Base-by-base conservation (phyloP, 768 basidiomycete species). In the Hygrophorus pudorinus region DNA sequence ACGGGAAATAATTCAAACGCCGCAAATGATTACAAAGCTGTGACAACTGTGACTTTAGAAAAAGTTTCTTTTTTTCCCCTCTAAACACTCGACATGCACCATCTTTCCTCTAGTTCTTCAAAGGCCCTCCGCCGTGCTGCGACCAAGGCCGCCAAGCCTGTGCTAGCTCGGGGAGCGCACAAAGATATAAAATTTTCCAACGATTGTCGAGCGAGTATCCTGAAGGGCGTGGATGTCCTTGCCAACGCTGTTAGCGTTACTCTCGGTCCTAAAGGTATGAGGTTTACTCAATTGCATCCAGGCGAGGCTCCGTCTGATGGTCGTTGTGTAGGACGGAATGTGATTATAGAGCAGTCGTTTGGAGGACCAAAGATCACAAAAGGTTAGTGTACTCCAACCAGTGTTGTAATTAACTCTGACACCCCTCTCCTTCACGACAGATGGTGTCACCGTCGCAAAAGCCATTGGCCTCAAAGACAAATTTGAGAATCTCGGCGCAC, bases 401-500 rank as follows among this genome's bases (percentile, higher is more conserved):
- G 38, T 32, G 36, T 8, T 45, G 6, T 24, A 18, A 36, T 11
- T 32, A 17, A 20, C 24, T 16, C 44, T 11, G 2, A 13, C 14
- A 13, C 20, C 30, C 12, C n/a, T 44, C 2, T 34, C 30, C 14
- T 31, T 5, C 21, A 42, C 45, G 45, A 5, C 42, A 89, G 91
- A 97, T 63, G 94, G 93, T 79, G 94, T 96, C 14, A 94, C 92
- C 20, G 94, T 98, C 31, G 94, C 94, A 47, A 99, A 97, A 72
- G 71, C 90, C 30, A 90, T 99, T 54, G 71, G 80, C 4, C 76
- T 98, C 55, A 81, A 97, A 68, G 91, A 97, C 79, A 96, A 93
- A 66, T 97, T 98, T 59, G 90, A 97, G 74, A 97, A 97, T 73
- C 85, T 98, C 46, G 92, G 93, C 59, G 92, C 93, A 58, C 85